Evolutionary conservation across 495 filamentous ascomycete species (phyloP).

Genomic region (Penicillium crystallinum): DNA sequence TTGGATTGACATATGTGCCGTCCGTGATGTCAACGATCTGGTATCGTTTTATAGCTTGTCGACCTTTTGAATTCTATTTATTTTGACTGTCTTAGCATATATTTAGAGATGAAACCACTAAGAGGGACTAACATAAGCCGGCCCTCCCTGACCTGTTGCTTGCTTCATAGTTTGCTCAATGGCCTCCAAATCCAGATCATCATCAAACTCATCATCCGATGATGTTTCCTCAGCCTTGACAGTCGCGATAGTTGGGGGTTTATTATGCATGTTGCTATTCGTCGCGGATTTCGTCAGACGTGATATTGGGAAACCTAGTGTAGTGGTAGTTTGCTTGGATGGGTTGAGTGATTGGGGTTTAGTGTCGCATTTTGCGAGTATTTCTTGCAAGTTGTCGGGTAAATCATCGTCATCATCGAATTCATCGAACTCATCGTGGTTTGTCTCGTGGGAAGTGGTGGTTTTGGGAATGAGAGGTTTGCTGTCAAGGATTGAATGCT

Average conservation of each 20-base stretch:
- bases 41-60: slow-evolving; percentile 76
- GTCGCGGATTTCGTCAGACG: not conserved
- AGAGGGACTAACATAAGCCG: slow-evolving; percentile 41
- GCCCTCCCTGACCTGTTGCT: slow-evolving; percentile 27
- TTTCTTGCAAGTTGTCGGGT: slow-evolving; percentile 36
- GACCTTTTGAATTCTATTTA: slow-evolving; percentile 49
- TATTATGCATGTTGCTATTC: not conserved
- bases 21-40: slow-evolving; percentile 66
- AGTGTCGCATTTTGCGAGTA: slow-evolving; percentile 36
- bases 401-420: slow-evolving; percentile 66
- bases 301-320: slow-evolving; percentile 3
- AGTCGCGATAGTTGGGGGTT: not conserved
- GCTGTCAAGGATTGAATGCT: not conserved
- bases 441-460: slow-evolving; percentile 49
- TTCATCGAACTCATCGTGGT: slow-evolving; percentile 47
- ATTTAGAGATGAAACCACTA: slow-evolving; percentile 30
- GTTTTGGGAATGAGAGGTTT: slow-evolving; percentile 11
- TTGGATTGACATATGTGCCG: slow-evolving; percentile 55
- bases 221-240: slow-evolving; percentile 11
- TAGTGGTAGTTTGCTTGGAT: slow-evolving; percentile 8
- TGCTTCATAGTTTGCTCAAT: slow-evolving; percentile 41
- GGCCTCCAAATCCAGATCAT: slow-evolving; percentile 41
- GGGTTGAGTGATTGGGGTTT: slow-evolving; percentile 50
- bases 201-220: slow-evolving; percentile 43
- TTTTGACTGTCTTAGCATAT: slow-evolving; percentile 38